A percentile compares a stretch with the other conserved stretches of the same genome.
phyloP scores from a whole-genome alignment of 139 green algal species.

The Chara braunii region DNA sequence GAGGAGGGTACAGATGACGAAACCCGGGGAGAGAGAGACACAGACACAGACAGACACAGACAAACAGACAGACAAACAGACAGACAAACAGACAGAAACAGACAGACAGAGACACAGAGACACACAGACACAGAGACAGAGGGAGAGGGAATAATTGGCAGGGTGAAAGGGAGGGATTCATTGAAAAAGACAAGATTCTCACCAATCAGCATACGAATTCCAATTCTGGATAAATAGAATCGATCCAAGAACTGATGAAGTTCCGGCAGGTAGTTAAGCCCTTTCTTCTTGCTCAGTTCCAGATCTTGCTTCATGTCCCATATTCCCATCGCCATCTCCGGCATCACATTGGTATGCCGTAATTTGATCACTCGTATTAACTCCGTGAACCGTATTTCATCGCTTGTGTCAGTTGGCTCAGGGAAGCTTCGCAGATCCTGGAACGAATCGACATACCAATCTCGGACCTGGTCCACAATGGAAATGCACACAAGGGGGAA shows the following conservation, averaged over 20 bases:
- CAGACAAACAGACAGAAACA: too few relatives aligned
- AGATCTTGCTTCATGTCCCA: slow-evolving; percentile 79
- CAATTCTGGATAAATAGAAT: slow-evolving; percentile 94
- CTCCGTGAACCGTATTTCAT: slow-evolving; percentile 85
- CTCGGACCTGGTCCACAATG: slow-evolving; percentile 66
- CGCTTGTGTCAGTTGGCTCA: slow-evolving; percentile 49
- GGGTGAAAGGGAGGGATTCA: too few relatives aligned
- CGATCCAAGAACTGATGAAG: slow-evolving; percentile 97
- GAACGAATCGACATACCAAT: slow-evolving; percentile 99
- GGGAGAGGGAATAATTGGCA: too few relatives aligned
- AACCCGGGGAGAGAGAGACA: too few relatives aligned
- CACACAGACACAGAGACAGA: too few relatives aligned
- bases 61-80: too few relatives aligned
- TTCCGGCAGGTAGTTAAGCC: slow-evolving; percentile 78
- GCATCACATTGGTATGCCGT: slow-evolving; percentile 86
- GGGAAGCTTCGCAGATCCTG: slow-evolving; percentile 76
- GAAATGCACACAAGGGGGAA: slow-evolving; percentile 1
- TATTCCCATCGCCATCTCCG: slow-evolving; percentile 84
- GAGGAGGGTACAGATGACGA: too few relatives aligned
- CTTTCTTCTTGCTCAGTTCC: slow-evolving; percentile 49
- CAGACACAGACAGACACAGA: too few relatives aligned
- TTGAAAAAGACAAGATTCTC: too few relatives aligned
- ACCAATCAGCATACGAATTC: slow-evolving; percentile 95
- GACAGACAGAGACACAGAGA: too few relatives aligned
- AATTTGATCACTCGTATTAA: slow-evolving; percentile 70